These are phyloP conservation scores for Mangifera indica DNA, from an alignment of 345 rosid species.

Conservation along the genomic window DNA sequence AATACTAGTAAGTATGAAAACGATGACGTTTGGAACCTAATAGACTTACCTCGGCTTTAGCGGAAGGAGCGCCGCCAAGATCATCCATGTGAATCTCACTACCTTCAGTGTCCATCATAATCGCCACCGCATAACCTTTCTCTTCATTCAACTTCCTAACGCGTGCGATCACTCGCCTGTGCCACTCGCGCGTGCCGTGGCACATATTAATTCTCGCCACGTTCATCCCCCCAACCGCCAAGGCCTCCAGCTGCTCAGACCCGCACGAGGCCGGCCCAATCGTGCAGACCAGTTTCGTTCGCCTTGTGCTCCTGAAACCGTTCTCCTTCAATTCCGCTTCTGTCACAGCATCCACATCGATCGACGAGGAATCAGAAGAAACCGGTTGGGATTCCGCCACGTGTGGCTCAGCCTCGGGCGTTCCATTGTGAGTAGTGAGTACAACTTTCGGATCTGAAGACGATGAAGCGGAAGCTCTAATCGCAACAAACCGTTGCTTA, in stretches of 20 bases:
- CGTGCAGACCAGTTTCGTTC: conserved; percentile 95
- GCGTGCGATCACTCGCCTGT: conserved; percentile 71
- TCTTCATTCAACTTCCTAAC: conserved; percentile 87
- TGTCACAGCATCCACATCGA: conserved; percentile 89
- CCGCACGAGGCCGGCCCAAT: conserved; percentile 92
- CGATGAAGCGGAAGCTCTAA: conserved; percentile 53
- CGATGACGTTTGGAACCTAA: neutral
- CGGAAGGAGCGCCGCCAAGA: conserved; percentile 82
- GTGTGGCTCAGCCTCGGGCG: conserved; percentile 19
- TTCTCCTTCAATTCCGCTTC: conserved; percentile 96
- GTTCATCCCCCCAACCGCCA: conserved; percentile 98
- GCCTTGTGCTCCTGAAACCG: conserved; percentile 93
- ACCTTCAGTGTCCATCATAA: conserved; percentile 99
- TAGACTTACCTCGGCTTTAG: conserved; percentile 72
- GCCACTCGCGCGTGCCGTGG: conserved; percentile 95
- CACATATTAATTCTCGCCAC: conserved; percentile 97
- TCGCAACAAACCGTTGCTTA: conserved; percentile 17
- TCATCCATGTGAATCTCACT: conserved; percentile 99
- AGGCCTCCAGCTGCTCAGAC: conserved; percentile 81
- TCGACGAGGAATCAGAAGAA: conserved; percentile 32
- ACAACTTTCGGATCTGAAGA: conserved; percentile 55
- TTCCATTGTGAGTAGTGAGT: conserved; percentile 52
- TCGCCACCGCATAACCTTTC: conserved; percentile 94
- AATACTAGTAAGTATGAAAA: too few species aligned
- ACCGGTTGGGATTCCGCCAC: neutral